These are phyloP conservation scores for Boletus rubroflammeus DNA, from an alignment of 768 basidiomycete genomes.

Conservation along the genomic window DNA sequence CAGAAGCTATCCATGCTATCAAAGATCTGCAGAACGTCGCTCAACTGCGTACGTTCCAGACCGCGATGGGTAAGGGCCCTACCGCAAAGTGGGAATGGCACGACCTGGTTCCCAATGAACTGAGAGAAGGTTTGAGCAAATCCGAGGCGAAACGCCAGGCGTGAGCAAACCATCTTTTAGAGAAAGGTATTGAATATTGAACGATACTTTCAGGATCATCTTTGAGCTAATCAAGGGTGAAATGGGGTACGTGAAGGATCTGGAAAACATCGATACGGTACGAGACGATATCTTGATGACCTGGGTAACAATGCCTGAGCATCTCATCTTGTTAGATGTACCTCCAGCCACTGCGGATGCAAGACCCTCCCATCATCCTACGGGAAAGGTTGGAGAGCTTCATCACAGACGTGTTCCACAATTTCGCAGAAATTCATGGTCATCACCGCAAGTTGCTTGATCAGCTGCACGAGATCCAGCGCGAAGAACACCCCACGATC, in stretches of 20 bases:
- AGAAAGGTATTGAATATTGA: not conserved
- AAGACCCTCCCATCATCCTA: constrained; percentile 76
- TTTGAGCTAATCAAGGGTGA: constrained; percentile 95
- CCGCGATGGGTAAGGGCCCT: constrained; percentile 78
- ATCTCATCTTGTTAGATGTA: constrained; percentile 57
- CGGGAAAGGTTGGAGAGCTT: constrained; percentile 69
- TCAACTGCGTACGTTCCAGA: constrained; percentile 86
- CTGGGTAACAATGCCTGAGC: not conserved
- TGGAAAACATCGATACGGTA: constrained; percentile 81
- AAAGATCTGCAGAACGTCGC: constrained; percentile 76
- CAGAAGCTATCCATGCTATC: constrained; percentile 82
- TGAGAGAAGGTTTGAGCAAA: constrained; percentile 59
- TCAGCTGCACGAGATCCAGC: constrained; percentile 80
- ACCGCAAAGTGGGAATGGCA: constrained; percentile 89
- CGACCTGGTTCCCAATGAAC: constrained; percentile 72
- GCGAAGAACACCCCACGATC: constrained; percentile 81
- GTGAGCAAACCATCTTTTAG: constrained; percentile 43
- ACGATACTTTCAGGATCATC: constrained; percentile 58
- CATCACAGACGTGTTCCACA: constrained; percentile 86
- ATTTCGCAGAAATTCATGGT: constrained; percentile 68
- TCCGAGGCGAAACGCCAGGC: constrained; percentile 80
- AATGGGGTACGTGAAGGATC: constrained; percentile 91
- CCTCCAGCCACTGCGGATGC: constrained; percentile 65
- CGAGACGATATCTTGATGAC: constrained; percentile 18
- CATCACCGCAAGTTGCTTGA: constrained; percentile 78